Evolutionary conservation across 805 yeast genomes (phyloP).

Genomic region (Myxozyma nipponensis): DNA sequence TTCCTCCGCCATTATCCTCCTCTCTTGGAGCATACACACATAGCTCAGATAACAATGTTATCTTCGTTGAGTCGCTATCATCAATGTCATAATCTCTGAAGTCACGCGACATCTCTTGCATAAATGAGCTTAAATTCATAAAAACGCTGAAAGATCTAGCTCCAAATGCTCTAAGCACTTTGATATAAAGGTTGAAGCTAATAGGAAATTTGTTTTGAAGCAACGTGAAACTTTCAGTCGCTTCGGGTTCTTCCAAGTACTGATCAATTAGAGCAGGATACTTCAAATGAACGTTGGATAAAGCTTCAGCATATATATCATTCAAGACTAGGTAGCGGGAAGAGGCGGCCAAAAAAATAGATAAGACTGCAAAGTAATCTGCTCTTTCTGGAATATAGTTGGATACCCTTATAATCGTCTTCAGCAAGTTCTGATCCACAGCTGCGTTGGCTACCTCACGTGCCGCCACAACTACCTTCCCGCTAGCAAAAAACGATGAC

Average conservation of each 20-base stretch:
- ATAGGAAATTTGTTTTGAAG: conserved; percentile 58
- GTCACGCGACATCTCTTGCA: conserved; percentile 45
- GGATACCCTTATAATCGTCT: conserved; percentile 3
- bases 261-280: conserved; percentile 47
- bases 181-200: conserved; percentile 55
- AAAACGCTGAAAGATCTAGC: conserved; percentile 65
- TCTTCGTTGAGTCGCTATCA: conserved; percentile 50
- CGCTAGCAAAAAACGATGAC: background rate
- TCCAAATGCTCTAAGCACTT: conserved; percentile 53
- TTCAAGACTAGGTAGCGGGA: conserved; percentile 44
- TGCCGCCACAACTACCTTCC: conserved; percentile 2
- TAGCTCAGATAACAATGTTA: conserved; percentile 47
- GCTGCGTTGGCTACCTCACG: conserved; percentile 23
- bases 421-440: conserved; percentile 3
- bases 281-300: background rate
- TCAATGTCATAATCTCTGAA: conserved; percentile 43
- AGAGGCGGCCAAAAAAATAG: conserved; percentile 24
- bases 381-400: conserved; percentile 3
- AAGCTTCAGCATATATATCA: background rate
- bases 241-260: conserved; percentile 40
- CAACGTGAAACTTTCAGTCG: conserved; percentile 4
- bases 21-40: conserved; percentile 58
- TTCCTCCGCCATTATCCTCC: conserved; percentile 42
- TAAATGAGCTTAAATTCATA: conserved; percentile 56
- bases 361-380: background rate